phyloP scores from a whole-genome alignment of 2,329 filamentous ascomycete genomes.

The Colletotrichum spaethianum region DNA sequence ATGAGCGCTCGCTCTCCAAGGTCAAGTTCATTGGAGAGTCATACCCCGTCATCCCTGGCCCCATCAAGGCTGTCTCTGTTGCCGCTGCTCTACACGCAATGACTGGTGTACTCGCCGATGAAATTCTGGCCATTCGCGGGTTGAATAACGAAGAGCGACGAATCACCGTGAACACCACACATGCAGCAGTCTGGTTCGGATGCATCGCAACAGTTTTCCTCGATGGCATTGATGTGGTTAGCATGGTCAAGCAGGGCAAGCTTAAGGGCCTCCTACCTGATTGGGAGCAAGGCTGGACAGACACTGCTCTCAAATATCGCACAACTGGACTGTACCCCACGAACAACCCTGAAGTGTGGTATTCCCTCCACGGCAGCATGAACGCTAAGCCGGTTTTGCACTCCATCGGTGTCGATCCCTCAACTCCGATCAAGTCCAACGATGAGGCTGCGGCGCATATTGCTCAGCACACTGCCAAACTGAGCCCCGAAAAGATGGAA shows the following conservation, averaged over 20 bases:
- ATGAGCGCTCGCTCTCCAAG: conserved; percentile 46
- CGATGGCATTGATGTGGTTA: conserved; percentile 28
- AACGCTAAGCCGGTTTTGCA: conserved; percentile 58
- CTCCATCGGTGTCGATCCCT: conserved; percentile 59
- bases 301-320: conserved; percentile 53
- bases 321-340: conserved; percentile 64
- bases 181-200: conserved; percentile 55
- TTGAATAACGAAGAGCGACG: conserved; percentile 42
- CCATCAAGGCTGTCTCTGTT: conserved; percentile 52
- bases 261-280: conserved; percentile 29
- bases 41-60: conserved; percentile 52
- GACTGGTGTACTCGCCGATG: conserved; percentile 53
- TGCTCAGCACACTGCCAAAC: conserved; percentile 17
- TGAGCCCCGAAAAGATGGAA: conserved; percentile 36
- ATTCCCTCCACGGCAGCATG: conserved; percentile 65
- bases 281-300: conserved; percentile 34
- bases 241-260: conserved; percentile 27
- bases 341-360: conserved; percentile 60
- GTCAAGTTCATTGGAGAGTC: conserved; percentile 50
- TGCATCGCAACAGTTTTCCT: conserved; percentile 32
- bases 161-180: conserved; percentile 62
- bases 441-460: conserved; percentile 29
- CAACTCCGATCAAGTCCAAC: conserved; percentile 9
- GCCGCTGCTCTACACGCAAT: conserved; percentile 53
- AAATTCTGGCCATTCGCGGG: conserved; percentile 52